These are phyloP conservation scores for Floccularia luteovirens DNA, from an alignment of 768 basidiomycete genomes.

Conservation along the genomic window DNA sequence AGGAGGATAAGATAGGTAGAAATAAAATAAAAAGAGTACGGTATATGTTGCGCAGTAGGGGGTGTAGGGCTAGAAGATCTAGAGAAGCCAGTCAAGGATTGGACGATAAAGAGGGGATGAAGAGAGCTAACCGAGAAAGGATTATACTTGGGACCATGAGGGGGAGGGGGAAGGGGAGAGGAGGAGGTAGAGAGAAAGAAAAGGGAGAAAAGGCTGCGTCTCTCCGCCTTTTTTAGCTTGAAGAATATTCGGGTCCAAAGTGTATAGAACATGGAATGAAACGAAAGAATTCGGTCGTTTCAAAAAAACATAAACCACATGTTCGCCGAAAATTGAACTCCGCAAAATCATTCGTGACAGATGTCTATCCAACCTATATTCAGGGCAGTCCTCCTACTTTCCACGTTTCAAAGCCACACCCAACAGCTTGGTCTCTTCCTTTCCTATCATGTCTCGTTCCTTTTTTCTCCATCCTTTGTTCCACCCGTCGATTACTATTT, in stretches of 20 bases:
- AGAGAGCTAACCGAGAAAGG: background rate
- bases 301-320: slow-evolving; percentile 4
- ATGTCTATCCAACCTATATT: background rate
- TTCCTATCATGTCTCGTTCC: background rate
- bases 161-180: slow-evolving; percentile 1
- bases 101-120: background rate
- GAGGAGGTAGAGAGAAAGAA: slow-evolving; percentile 1
- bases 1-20: slow-evolving; percentile 2
- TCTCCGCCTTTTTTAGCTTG: slow-evolving; percentile 11
- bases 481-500: too few species aligned
- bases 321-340: background rate
- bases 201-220: background rate
- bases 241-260: slow-evolving; percentile 15
- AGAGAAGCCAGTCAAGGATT: background rate
- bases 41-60: too few species aligned
- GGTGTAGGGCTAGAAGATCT: background rate
- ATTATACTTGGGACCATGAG: background rate
- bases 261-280: slow-evolving; percentile 6
- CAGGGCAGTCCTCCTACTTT: background rate
- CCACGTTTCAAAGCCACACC: background rate
- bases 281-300: slow-evolving; percentile 1
- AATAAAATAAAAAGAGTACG: background rate
- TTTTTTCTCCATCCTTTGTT: background rate
- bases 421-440: background rate
- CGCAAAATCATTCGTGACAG: slow-evolving; percentile 1